These are phyloP conservation scores for Fragosphaeria purpurea DNA, from an alignment of 2,329 filamentous ascomycete species.

Conservation along the genomic window DNA sequence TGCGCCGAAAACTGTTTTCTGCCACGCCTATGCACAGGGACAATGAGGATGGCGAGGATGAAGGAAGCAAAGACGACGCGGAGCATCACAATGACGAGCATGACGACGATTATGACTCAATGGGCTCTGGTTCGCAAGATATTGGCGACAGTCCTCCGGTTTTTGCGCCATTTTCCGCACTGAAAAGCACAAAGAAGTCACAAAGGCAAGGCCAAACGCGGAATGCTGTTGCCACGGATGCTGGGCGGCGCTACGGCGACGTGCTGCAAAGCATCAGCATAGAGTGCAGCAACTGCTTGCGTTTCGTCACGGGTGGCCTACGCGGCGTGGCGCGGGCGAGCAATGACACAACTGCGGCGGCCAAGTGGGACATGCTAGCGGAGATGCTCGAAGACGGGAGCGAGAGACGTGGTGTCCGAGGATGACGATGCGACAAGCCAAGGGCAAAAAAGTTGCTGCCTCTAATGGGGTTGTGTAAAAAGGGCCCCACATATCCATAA, in stretches of 20 bases:
- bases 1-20: constrained; percentile 4
- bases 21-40: not conserved
- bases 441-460: not conserved
- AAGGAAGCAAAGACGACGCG: constrained; percentile 14
- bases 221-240: not conserved
- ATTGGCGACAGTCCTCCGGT: no score
- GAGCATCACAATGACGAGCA: constrained; percentile 7
- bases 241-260: constrained; percentile 35
- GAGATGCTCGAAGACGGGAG: constrained; percentile 59
- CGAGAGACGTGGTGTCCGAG: not conserved
- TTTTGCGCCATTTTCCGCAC: no score
- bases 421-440: not conserved
- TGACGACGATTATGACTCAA: not conserved
- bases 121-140: constrained; percentile 11
- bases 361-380: constrained; percentile 68
- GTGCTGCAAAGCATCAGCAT: constrained; percentile 46
- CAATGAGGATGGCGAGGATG: constrained; percentile 12
- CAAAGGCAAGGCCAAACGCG: not conserved
- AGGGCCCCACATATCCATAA: no score
- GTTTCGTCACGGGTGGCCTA: constrained; percentile 64
- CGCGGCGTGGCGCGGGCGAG: constrained; percentile 66
- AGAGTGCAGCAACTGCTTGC: constrained; percentile 55
- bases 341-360: constrained; percentile 42
- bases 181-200: not conserved
- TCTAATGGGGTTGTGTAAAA: no score